These are phyloP conservation scores for Millerago galiae DNA, from an alignment of 805 yeast species.

Conservation along the genomic window DNA sequence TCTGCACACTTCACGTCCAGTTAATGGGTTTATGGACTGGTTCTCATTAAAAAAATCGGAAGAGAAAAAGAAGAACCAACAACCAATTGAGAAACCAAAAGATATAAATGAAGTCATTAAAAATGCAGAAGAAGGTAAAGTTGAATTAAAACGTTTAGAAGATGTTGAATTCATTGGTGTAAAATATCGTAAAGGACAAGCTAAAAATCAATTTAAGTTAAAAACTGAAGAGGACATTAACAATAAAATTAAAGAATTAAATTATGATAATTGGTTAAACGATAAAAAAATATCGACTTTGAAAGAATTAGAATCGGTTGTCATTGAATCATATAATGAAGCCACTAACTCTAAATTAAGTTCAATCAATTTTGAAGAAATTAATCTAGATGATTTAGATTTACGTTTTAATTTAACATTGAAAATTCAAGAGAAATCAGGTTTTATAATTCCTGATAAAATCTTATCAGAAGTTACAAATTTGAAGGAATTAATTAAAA, in stretches of 20 bases:
- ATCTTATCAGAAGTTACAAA: slow-evolving; percentile 23
- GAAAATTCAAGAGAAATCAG: slow-evolving; percentile 30
- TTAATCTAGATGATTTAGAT: slow-evolving; percentile 22
- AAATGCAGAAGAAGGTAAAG: slow-evolving; percentile 30
- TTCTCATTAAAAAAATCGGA: slow-evolving; percentile 27
- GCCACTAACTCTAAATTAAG: slow-evolving; percentile 5
- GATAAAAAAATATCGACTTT: slow-evolving; percentile 20
- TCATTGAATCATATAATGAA: slow-evolving; percentile 15
- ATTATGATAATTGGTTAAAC: slow-evolving; percentile 26
- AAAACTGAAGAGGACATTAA: slow-evolving; percentile 5
- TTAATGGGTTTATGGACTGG: slow-evolving; percentile 34
- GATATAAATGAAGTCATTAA: slow-evolving; percentile 27
- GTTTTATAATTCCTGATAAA: slow-evolving; percentile 33
- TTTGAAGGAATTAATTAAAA: slow-evolving; percentile 3
- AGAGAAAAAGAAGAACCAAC: slow-evolving; percentile 18
- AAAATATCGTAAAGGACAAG: slow-evolving; percentile 4
- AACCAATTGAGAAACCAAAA: slow-evolving; percentile 12
- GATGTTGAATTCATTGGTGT: slow-evolving; percentile 25
- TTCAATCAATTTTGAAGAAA: slow-evolving; percentile 9
- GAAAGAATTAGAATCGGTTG: slow-evolving; percentile 22
- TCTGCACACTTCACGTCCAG: slow-evolving; percentile 21
- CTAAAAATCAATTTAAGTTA: slow-evolving; percentile 9
- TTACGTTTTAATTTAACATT: slow-evolving; percentile 31
- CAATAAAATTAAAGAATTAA: slow-evolving; percentile 3
- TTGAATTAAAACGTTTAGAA: slow-evolving; percentile 13